phyloP scores from a whole-genome alignment of 2,329 filamentous ascomycete species.

The Chrysoporthe puriensis region DNA sequence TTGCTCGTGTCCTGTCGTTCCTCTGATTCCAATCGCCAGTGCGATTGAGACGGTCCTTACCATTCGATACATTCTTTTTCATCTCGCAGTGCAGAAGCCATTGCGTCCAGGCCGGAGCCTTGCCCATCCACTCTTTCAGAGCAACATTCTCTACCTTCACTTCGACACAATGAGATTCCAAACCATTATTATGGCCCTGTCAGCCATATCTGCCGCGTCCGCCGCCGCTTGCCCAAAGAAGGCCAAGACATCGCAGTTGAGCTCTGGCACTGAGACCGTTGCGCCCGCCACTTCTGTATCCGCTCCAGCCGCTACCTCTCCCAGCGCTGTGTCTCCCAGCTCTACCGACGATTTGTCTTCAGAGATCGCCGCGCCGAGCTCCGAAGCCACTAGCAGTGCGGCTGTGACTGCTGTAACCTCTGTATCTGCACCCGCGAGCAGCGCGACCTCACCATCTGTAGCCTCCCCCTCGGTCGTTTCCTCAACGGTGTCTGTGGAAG shows the following conservation, averaged over 20 bases:
- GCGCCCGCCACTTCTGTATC: background rate
- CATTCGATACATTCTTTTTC: background rate
- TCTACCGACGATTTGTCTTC: background rate
- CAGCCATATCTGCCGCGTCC: slow-evolving; percentile 15
- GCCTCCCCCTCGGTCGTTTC: slow-evolving; percentile 12
- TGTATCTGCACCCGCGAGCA: background rate
- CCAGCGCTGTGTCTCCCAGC: background rate
- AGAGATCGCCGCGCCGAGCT: background rate
- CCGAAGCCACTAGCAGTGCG: background rate
- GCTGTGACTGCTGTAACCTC: background rate
- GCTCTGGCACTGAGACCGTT: background rate
- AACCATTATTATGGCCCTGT: slow-evolving; percentile 19
- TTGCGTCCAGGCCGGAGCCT: background rate
- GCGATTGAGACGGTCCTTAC: slow-evolving; percentile 3
- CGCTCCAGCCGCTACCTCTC: background rate
- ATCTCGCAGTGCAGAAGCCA: slow-evolving; percentile 14
- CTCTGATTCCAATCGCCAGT: slow-evolving; percentile 1
- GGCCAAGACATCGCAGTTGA: slow-evolving; percentile 4
- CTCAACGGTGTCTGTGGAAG: background rate
- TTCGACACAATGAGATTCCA: slow-evolving; percentile 26
- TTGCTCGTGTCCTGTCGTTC: slow-evolving; percentile 9
- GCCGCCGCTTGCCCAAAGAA: slow-evolving; percentile 16
- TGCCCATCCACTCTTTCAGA: background rate
- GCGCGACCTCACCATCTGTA: background rate
- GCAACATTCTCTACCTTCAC: background rate